phyloP scores from a whole-genome alignment of 768 basidiomycete genomes.

The Lactarius hengduanensis region DNA sequence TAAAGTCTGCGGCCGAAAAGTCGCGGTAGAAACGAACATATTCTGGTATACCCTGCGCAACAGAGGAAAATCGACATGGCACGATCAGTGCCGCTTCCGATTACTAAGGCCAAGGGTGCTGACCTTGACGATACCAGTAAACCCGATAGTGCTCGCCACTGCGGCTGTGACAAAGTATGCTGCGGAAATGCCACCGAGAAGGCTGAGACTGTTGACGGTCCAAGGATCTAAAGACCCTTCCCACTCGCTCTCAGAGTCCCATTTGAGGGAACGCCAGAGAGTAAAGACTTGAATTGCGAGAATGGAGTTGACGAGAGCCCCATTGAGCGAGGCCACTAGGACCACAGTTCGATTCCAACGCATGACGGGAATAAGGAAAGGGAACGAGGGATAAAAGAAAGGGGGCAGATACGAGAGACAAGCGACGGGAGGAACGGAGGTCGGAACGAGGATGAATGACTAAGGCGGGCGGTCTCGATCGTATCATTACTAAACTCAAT shows the following conservation, averaged over 20 bases:
- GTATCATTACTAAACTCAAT: not conserved
- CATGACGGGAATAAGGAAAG: conserved; percentile 11
- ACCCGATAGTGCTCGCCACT: conserved; percentile 60
- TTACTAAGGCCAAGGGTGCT: conserved; percentile 18
- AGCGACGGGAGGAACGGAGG: not conserved
- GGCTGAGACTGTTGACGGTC: conserved; percentile 42
- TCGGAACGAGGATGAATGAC: not conserved
- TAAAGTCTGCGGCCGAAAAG: conserved; percentile 77
- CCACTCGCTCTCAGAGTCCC: conserved; percentile 53
- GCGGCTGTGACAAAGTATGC: conserved; percentile 67
- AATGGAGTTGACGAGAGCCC: conserved; percentile 42
- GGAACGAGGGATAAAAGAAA: not conserved
- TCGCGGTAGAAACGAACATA: conserved; percentile 80
- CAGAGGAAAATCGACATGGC: not conserved
- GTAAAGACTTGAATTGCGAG: conserved; percentile 44
- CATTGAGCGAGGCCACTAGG: conserved; percentile 40
- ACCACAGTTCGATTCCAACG: conserved; percentile 39
- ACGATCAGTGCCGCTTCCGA: conserved; percentile 2
- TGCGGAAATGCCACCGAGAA: conserved; percentile 61
- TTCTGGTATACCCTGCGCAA: conserved; percentile 52
- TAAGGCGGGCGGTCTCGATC: not conserved
- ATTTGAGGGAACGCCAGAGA: conserved; percentile 44
- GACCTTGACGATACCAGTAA: conserved; percentile 70
- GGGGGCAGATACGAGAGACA: not conserved
- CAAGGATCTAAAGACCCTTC: conserved; percentile 43